Base-by-base conservation (phyloP, 306 rosid genomes). In the Quercus engelmannii region DNA sequence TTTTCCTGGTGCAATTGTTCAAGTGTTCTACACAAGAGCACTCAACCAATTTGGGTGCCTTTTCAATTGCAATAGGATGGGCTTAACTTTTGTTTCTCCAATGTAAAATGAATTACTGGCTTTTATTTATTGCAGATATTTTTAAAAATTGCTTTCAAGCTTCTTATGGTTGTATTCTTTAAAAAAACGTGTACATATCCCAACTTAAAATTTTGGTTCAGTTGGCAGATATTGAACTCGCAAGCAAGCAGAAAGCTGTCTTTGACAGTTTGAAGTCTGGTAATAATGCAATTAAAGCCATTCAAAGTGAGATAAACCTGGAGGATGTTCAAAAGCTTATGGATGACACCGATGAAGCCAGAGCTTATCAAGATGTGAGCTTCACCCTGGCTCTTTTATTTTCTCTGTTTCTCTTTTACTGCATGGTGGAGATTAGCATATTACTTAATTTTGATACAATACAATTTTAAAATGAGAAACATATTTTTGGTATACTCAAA, bases 291-390 rank as follows among this genome's bases (percentile, higher is more conserved):
- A 87, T 94, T 82, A 89, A 92, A 82, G 97, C 99, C 68, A 83
- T 94, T 67, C 99, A 94, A 76, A 89, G 95, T 84, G 99, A 94
- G 89, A 88, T 94, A 78, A 94, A 92, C 87, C 77, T 91, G n/a
- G 99, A 92, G 1, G 99, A 94, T 85, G 97, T 94, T 55, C 99
- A 92, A 76, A 94, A 91, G 82, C 91, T 94, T 72, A 82, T 94
- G 95, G 99, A 94, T 78, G 97, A 94, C 74, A 87, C 97, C 5
- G 94, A 89, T 54, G 97, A 94, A 86, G 99, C 99, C 65, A 94
- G 89, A 84, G 97, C 97, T 81, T 94, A 94, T 84, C 99, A 92
- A 91, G 99, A 94, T 86, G 99, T 94, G 80, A 92, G 97, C 69
- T 85, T 79, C 28, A 77, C 52, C 78, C 30, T 21, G 5, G 78